phyloP scores from a whole-genome alignment of 2,329 filamentous ascomycete species.

The Cladophialophora carrionii region DNA sequence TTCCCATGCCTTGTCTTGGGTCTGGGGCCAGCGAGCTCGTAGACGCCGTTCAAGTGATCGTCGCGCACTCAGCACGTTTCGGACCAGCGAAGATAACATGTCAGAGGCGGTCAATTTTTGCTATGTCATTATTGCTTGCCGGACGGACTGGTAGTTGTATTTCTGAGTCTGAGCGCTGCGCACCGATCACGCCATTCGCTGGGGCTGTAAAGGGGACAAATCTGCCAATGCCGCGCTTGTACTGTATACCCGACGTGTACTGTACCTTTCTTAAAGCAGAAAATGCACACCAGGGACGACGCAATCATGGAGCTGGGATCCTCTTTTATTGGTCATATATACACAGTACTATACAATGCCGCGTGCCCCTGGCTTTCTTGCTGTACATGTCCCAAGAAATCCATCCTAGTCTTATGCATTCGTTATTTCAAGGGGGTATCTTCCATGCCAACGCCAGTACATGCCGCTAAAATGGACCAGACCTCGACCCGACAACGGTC shows the following conservation, averaged over 20 bases:
- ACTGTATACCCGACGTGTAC: too few species aligned
- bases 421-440: slow-evolving; percentile 2
- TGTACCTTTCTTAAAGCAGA: not conserved
- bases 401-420: not conserved
- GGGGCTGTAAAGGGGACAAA: too few species aligned
- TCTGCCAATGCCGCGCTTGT: too few species aligned
- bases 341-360: not conserved
- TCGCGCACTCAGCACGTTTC: not conserved
- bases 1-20: not conserved
- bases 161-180: not conserved
- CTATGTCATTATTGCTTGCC: not conserved
- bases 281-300: not conserved
- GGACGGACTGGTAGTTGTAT: too few species aligned
- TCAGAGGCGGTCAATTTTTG: not conserved
- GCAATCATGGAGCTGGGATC: not conserved
- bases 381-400: not conserved
- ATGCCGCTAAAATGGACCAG: not conserved
- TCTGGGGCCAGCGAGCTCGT: not conserved
- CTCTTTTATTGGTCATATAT: not conserved
- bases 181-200: not conserved
- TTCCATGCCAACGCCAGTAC: not conserved
- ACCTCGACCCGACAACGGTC: not conserved
- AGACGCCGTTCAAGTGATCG: slow-evolving; percentile 7
- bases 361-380: too few species aligned
- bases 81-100: slow-evolving; percentile 7